These are phyloP conservation scores for Gloeopeniophorella convolvens DNA, from an alignment of 768 basidiomycete genomes.

Conservation along the genomic window DNA sequence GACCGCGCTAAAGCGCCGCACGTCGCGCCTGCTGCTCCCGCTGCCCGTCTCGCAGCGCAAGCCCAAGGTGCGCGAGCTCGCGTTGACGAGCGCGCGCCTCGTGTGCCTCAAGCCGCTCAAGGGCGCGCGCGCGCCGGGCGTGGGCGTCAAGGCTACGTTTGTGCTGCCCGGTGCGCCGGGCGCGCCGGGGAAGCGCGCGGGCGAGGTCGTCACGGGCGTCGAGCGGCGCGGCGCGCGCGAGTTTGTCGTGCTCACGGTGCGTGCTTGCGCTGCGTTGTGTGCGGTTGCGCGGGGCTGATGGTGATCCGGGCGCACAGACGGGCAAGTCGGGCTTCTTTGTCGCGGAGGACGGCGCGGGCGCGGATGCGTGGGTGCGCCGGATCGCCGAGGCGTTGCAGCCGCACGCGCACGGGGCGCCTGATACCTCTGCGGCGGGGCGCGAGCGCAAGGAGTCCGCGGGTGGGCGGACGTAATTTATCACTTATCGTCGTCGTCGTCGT, in stretches of 20 bases:
- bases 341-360: constrained; percentile 10
- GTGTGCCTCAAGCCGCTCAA: constrained; percentile 48
- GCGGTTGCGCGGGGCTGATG: not conserved
- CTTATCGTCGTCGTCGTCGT: not conserved
- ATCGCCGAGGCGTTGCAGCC: constrained; percentile 11
- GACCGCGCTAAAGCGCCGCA: constrained; percentile 46
- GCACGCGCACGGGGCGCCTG: too few relatives aligned
- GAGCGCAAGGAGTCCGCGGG: constrained; percentile 4
- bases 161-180: constrained; percentile 28
- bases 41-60: constrained; percentile 44
- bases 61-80: constrained; percentile 46
- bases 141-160: constrained; percentile 49
- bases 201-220: constrained; percentile 39
- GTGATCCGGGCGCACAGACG: constrained; percentile 6
- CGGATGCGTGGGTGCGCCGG: constrained; percentile 14
- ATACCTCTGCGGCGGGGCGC: constrained; percentile 1
- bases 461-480: constrained; percentile 18
- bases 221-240: constrained; percentile 50
- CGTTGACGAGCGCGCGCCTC: constrained; percentile 51
- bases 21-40: constrained; percentile 45
- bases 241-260: constrained; percentile 56
- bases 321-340: constrained; percentile 19
- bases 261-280: constrained; percentile 20
- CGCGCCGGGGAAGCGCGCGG: constrained; percentile 43
- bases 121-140: constrained; percentile 30